phyloP scores from a whole-genome alignment of 768 basidiomycete species.

The Mycena floridula region DNA sequence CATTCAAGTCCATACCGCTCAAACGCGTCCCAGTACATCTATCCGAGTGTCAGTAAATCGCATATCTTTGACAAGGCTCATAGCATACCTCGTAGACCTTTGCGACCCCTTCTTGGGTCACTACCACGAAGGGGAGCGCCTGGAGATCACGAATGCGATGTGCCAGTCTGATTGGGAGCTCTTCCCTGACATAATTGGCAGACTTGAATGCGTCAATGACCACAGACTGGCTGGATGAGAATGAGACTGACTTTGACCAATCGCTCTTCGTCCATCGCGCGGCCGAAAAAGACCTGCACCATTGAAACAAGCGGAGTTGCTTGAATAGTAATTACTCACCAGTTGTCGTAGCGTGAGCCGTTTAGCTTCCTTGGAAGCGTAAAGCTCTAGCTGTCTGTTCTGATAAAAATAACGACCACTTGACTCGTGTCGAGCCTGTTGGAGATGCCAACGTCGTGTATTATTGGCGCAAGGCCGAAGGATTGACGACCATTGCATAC shows the following conservation, averaged over 20 bases:
- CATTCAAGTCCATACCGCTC: conserved; percentile 63
- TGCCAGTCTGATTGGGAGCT: conserved; percentile 82
- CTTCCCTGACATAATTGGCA: conserved; percentile 86
- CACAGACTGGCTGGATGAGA: background rate
- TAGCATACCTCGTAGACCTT: conserved; percentile 81
- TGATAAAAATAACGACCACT: conserved; percentile 69
- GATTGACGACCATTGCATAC: too few relatives aligned
- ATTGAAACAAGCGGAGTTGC: background rate
- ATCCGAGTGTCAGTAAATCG: background rate
- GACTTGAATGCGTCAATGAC: conserved; percentile 39
- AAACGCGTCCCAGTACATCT: conserved; percentile 87
- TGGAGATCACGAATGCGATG: conserved; percentile 87
- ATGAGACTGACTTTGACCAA: conserved; percentile 57
- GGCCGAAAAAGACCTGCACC: conserved; percentile 76
- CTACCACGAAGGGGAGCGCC: conserved; percentile 78
- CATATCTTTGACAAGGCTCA: conserved; percentile 15
- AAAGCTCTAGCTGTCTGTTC: conserved; percentile 75
- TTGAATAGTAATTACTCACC: conserved; percentile 30
- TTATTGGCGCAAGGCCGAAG: too few relatives aligned
- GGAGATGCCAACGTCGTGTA: too few relatives aligned
- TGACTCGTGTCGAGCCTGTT: conserved; percentile 23
- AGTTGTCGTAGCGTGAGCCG: conserved; percentile 74
- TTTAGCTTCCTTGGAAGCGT: conserved; percentile 69
- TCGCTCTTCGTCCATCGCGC: conserved; percentile 72
- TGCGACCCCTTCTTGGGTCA: conserved; percentile 77